Conservation (phyloP, 73 alveolate species). For the Tetrahymena malaccensis region DNA sequence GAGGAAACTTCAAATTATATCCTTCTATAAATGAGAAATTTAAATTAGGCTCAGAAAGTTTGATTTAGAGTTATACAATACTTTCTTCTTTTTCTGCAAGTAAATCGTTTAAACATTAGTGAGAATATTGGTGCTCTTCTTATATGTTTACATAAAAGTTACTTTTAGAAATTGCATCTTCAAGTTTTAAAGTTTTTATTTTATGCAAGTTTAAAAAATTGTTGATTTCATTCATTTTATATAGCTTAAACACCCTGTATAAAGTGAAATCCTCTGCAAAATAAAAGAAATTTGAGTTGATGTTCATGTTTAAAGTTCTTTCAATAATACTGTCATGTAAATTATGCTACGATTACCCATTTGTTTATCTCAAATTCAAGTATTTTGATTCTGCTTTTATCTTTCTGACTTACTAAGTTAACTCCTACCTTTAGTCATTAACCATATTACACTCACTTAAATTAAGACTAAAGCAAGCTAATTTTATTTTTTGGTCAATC, state of each 20-base stretch:
- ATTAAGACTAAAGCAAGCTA: neutral
- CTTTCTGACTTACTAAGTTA: neutral
- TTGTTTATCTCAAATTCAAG: neutral
- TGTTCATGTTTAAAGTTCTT: neutral
- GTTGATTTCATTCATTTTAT: neutral
- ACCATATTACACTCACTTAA: neutral
- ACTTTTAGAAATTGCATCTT: neutral
- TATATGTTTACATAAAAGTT: neutral
- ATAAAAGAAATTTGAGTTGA: neutral
- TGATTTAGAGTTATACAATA: neutral
- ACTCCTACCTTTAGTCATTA: neutral
- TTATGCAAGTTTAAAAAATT: neutral
- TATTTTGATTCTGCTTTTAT: neutral
- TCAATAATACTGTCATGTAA: neutral
- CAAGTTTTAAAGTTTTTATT: neutral
- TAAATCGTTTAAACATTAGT: neutral
- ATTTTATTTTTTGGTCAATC: neutral
- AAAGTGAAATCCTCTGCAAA: neutral
- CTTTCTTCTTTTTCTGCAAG: neutral
- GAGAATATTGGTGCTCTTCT: neutral
- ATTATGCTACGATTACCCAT: neutral
- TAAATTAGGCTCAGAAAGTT: neutral
- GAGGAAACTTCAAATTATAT: neutral
- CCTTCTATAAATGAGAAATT: neutral
- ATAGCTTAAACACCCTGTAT: neutral